phyloP scores from a whole-genome alignment of 2,329 filamentous ascomycete genomes.

The Scytalidium sp. region DNA sequence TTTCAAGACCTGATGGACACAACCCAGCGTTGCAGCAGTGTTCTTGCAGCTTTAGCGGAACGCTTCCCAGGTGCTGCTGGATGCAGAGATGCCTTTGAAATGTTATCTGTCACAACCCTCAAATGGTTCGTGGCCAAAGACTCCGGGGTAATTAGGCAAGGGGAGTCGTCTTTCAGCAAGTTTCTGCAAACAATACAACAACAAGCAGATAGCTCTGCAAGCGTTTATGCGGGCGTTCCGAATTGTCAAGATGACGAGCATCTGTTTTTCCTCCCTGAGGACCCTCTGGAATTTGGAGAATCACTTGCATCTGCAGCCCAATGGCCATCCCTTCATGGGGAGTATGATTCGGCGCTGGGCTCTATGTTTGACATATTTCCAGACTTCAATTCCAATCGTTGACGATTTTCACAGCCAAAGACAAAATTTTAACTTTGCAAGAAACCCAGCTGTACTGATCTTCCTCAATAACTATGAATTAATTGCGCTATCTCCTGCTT shows the following conservation, averaged over 20 bases:
- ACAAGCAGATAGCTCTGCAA: too few relatives aligned
- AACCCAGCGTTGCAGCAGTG: constrained; percentile 28
- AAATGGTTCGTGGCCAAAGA: constrained; percentile 19
- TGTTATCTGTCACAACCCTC: constrained; percentile 26
- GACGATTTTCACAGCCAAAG: too few relatives aligned
- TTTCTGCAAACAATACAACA: too few relatives aligned
- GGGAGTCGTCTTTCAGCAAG: too few relatives aligned
- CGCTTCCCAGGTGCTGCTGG: constrained; percentile 29
- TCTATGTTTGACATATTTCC: too few relatives aligned
- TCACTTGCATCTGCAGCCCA: constrained; percentile 12
- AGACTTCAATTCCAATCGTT: too few relatives aligned
- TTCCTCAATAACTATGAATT: too few relatives aligned
- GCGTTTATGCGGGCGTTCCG: too few relatives aligned
- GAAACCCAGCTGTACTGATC: too few relatives aligned
- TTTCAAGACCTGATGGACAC: constrained; percentile 11
- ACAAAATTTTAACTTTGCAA: too few relatives aligned
- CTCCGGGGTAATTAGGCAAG: constrained; percentile 1
- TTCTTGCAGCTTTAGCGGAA: constrained; percentile 29
- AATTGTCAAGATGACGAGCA: background rate
- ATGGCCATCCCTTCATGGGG: constrained; percentile 8
- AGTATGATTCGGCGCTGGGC: too few relatives aligned
- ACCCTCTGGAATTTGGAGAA: constrained; percentile 12
- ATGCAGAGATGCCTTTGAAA: constrained; percentile 28
- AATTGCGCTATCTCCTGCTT: too few relatives aligned
- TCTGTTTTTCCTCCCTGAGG: background rate